Evolutionary conservation across 495 filamentous ascomycete genomes (phyloP).

Genomic region (Aspergillus funiculosus): DNA sequence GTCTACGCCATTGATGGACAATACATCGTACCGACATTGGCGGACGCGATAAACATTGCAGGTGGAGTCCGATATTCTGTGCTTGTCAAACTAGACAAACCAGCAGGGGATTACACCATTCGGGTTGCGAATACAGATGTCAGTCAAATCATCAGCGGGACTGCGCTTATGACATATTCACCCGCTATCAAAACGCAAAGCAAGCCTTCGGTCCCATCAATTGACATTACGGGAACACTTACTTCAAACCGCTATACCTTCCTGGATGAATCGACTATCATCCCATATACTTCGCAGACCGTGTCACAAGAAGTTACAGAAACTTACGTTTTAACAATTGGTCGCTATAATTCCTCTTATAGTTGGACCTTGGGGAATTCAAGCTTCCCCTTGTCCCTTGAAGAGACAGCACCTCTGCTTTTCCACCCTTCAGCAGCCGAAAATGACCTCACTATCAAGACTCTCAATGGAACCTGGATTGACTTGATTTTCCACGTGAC

Average conservation of each 20-base stretch:
- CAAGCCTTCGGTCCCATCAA: conserved; percentile 31
- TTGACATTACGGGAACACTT: conserved; percentile 33
- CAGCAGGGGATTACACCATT: conserved; percentile 33
- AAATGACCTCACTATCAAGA: conserved; percentile 44
- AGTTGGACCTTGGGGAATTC: conserved; percentile 44
- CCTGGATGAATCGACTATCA: conserved; percentile 31
- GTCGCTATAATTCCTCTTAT: conserved; percentile 37
- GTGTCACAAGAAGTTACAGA: conserved; percentile 38
- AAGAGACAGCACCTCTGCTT: conserved; percentile 42
- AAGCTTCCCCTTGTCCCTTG: conserved; percentile 27
- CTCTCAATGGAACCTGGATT: conserved; percentile 50
- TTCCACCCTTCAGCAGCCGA: conserved; percentile 36
- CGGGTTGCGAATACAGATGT: conserved; percentile 29
- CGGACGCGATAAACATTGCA: conserved; percentile 30
- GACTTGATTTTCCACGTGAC: conserved; percentile 47
- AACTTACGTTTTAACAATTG: conserved; percentile 32
- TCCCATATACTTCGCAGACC: conserved; percentile 38
- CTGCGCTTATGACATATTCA: conserved; percentile 27
- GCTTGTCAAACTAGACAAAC: conserved; percentile 31
- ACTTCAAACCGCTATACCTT: conserved; percentile 33
- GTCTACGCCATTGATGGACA: conserved; percentile 41
- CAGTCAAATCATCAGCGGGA: conserved; percentile 35
- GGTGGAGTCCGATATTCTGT: conserved; percentile 36
- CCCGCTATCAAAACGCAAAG: neutral
- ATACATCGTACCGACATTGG: conserved; percentile 31